These are phyloP conservation scores for Theobroma grandiflorum DNA, from an alignment of 441 rosid species.

Conservation along the genomic window DNA sequence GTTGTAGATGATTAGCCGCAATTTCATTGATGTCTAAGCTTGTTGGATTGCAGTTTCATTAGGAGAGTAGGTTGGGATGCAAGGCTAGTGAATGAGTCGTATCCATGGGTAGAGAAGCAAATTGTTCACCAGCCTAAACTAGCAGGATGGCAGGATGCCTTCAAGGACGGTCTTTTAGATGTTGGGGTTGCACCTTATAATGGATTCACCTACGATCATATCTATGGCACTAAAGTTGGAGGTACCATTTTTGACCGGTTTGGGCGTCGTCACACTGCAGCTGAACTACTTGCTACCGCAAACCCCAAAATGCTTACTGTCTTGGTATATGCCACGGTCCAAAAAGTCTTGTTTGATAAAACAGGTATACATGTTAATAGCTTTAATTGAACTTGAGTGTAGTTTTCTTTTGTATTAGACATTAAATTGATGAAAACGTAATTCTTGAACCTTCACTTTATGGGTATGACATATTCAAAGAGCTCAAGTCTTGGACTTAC, in stretches of 20 bases:
- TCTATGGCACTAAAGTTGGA: conserved; percentile 90
- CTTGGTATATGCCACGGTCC: conserved; percentile 83
- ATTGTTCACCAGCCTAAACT: conserved; percentile 74
- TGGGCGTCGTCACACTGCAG: conserved; percentile 92
- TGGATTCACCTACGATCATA: conserved; percentile 90
- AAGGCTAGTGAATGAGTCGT: conserved; percentile 87
- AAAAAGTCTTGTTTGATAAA: conserved; percentile 74
- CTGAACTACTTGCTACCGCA: conserved; percentile 83
- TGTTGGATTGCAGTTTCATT: conserved; percentile 67
- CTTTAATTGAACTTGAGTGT: too few relatives aligned
- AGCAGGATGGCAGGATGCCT: conserved; percentile 79
- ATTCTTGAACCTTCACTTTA: too few relatives aligned
- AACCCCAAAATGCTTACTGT: conserved; percentile 77
- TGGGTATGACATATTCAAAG: too few relatives aligned
- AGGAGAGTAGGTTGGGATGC: conserved; percentile 81
- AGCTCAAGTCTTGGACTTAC: neutral
- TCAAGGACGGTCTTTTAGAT: conserved; percentile 81
- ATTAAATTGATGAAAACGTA: too few relatives aligned
- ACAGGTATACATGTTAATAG: conserved; percentile 45
- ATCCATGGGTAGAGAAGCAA: conserved; percentile 86
- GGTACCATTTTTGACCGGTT: conserved; percentile 90
- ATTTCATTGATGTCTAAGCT: neutral
- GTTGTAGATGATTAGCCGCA: too few relatives aligned
- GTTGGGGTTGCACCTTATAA: conserved; percentile 86
- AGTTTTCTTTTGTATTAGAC: too few relatives aligned